phyloP scores from a whole-genome alignment of 2,329 filamentous ascomycete genomes.

The Cladophialophora exuberans region DNA sequence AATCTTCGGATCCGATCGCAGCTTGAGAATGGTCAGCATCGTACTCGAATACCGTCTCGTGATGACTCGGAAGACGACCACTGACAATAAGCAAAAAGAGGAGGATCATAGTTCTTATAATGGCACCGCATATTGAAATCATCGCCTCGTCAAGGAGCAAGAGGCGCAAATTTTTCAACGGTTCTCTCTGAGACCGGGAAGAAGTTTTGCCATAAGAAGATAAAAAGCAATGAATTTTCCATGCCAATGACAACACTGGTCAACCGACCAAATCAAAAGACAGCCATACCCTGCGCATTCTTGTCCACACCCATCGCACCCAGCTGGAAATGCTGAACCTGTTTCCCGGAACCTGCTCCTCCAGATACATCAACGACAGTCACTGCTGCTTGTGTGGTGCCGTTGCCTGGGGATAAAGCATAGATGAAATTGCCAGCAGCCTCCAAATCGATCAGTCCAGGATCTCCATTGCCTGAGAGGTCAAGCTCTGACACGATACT shows the following conservation, averaged over 20 bases:
- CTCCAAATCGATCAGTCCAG: conserved; percentile 60
- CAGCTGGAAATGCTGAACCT: conserved; percentile 45
- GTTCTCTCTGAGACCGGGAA: no score
- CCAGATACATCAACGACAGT: conserved; percentile 46
- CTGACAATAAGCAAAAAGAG: no score
- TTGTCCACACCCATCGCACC: conserved; percentile 33
- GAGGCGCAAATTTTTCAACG: no score
- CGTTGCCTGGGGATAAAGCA: conserved; percentile 59
- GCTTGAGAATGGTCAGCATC: no score
- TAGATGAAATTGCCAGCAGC: conserved; percentile 61
- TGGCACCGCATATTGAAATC: no score
- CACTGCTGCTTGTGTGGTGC: conserved; percentile 40
- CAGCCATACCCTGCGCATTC: conserved; percentile 33
- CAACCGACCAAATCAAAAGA: neutral
- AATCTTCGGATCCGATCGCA: no score
- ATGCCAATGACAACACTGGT: neutral
- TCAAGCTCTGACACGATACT: conserved; percentile 51
- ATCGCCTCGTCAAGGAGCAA: no score
- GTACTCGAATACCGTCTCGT: no score
- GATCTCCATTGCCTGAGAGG: conserved; percentile 51
- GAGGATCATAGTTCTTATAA: no score
- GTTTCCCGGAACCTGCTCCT: conserved; percentile 35
- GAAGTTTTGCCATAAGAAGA: no score
- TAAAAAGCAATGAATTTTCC: no score
- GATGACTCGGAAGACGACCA: no score